Conservation (phyloP, 768 basidiomycete species). For the Saitozyma podzolica region DNA sequence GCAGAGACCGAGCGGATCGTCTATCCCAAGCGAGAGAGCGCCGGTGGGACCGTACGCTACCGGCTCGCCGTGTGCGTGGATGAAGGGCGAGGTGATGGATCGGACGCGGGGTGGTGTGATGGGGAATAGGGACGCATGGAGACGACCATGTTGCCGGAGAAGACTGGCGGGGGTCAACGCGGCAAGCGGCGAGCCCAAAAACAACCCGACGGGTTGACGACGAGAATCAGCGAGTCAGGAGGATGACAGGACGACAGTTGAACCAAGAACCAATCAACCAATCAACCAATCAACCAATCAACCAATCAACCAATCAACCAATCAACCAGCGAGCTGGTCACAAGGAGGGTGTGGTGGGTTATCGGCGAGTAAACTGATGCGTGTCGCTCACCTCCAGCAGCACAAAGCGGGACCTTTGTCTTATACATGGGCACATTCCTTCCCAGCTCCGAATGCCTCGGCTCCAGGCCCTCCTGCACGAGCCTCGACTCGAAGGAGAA, state of each 20-base stretch:
- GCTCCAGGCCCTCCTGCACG: constrained; percentile 14
- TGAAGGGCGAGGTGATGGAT: constrained; percentile 29
- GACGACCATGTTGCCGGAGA: constrained; percentile 41
- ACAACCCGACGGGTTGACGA: no score
- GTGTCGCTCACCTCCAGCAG: constrained; percentile 21
- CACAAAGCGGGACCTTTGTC: constrained; percentile 10
- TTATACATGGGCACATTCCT: constrained; percentile 37
- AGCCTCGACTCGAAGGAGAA: constrained; percentile 42
- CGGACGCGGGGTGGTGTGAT: constrained; percentile 13
- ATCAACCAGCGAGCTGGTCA: no score
- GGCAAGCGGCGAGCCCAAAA: no score
- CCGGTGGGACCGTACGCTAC: constrained; percentile 32
- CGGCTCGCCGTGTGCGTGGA: constrained; percentile 40
- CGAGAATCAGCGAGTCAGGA: no score
- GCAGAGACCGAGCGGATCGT: constrained; percentile 8
- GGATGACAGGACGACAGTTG: no score
- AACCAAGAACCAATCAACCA: no score
- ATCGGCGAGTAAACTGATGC: no score
- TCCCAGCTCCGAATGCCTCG: constrained; percentile 31
- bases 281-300: no score
- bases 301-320: no score
- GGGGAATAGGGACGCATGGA: constrained; percentile 42
- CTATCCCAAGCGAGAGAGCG: constrained; percentile 30
- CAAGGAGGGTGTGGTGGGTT: no score
- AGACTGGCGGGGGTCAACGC: constrained; percentile 8